These are phyloP conservation scores for Sherardia arvensis DNA, from an alignment of 257 asterid species.

Conservation along the genomic window DNA sequence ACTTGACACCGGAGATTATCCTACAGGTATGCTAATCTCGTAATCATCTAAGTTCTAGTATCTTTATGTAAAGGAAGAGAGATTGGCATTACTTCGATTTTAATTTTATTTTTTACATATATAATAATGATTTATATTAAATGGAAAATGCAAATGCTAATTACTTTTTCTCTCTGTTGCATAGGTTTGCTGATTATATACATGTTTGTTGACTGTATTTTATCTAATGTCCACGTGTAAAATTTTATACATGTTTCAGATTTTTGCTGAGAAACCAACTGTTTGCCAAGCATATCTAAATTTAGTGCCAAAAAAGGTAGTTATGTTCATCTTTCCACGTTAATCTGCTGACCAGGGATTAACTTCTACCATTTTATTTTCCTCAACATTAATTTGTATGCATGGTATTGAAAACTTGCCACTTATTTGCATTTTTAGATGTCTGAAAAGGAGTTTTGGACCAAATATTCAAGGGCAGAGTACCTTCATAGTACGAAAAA, in stretches of 20 bases:
- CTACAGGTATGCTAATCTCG: constrained; percentile 59
- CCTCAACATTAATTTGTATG: not conserved
- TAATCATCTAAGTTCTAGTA: constrained; percentile 12
- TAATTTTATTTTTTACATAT: too few relatives aligned
- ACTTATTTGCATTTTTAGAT: constrained; percentile 36
- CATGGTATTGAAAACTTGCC: not conserved
- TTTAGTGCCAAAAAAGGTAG: constrained; percentile 83
- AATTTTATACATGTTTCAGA: constrained; percentile 34
- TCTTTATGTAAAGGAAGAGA: not conserved
- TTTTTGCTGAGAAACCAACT: constrained; percentile 97
- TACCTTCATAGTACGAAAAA: constrained; percentile 90
- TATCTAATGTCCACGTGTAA: not conserved
- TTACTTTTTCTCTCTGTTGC: not conserved
- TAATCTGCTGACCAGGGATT: constrained; percentile 5
- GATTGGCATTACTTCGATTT: too few relatives aligned
- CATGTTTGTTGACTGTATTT: not conserved
- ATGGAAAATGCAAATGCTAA: not conserved
- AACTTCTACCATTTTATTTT: not conserved
- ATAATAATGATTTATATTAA: not conserved
- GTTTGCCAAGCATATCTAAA: constrained; percentile 93
- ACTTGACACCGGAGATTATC: constrained; percentile 93
- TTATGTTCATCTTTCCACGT: constrained; percentile 7
- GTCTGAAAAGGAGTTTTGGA: constrained; percentile 96
- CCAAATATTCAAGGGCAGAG: constrained; percentile 93
- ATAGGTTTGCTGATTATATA: too few relatives aligned